A percentile compares a stretch with the other conserved stretches of the same genome.
These are phyloP conservation scores for Pythium aristosporum DNA, from an alignment of 352 stramenopile genomes.

Conservation along the genomic window DNA sequence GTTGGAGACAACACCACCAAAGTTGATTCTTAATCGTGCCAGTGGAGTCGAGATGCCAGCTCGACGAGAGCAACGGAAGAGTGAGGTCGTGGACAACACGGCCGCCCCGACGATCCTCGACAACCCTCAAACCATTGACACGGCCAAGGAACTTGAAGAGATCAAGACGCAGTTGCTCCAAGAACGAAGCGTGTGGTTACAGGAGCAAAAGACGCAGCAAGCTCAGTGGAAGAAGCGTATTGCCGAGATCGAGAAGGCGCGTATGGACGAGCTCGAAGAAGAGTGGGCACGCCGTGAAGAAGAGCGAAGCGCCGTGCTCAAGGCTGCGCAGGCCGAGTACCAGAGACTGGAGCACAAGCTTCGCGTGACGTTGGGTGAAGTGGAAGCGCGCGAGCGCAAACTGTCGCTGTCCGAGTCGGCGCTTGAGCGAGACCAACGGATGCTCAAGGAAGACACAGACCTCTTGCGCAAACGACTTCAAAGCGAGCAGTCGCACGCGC, in stretches of 20 bases:
- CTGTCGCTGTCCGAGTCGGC: conserved; percentile 48
- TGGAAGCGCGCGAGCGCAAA: conserved; percentile 64
- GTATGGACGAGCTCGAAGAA: conserved; percentile 77
- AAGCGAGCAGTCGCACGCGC: conserved; percentile 56
- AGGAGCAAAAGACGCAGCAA: conserved; percentile 50
- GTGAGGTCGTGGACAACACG: not conserved
- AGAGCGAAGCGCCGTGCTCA: conserved; percentile 57
- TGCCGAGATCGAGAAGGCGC: conserved; percentile 50
- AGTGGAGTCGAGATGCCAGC: not conserved
- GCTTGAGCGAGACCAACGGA: conserved; percentile 55
- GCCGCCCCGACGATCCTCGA: not conserved
- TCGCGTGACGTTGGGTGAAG: conserved; percentile 47
- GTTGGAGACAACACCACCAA: not conserved
- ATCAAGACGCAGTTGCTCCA: conserved; percentile 37
- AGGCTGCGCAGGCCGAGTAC: conserved; percentile 61
- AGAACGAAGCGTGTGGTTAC: conserved; percentile 41
- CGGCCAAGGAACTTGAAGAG: conserved; percentile 19
- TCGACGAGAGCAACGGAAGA: not conserved
- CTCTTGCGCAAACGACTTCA: conserved; percentile 51
- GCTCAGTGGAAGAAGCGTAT: conserved; percentile 55
- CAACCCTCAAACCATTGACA: not conserved
- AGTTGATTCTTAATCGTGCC: not conserved
- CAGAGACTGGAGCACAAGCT: conserved; percentile 63
- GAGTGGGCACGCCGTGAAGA: conserved; percentile 79
- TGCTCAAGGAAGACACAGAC: conserved; percentile 58